These are phyloP conservation scores for Warburgia ugandensis DNA, from an alignment of 164 flowering plant species.

Conservation along the genomic window DNA sequence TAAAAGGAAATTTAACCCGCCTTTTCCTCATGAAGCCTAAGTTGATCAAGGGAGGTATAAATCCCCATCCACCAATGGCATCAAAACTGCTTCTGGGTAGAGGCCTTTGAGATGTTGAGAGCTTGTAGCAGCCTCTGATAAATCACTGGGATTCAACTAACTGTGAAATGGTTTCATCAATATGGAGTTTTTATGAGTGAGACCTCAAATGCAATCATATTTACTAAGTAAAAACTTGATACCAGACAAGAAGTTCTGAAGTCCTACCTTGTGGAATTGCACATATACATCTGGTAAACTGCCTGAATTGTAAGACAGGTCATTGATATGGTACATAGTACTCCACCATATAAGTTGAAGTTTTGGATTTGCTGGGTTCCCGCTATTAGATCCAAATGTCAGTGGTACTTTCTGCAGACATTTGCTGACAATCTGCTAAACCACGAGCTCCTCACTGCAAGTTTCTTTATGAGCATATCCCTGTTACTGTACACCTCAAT, in stretches of 20 bases:
- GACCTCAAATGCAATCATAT: not conserved
- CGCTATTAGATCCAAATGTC: conserved; percentile 11
- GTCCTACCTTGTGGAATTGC: conserved; percentile 75
- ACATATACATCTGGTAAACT: conserved; percentile 80
- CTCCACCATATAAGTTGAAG: conserved; percentile 77
- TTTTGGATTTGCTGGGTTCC: conserved; percentile 24
- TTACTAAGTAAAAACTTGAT: no score
- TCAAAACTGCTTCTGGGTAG: conserved; percentile 25
- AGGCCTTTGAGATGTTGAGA: conserved; percentile 66
- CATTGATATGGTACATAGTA: conserved; percentile 85
- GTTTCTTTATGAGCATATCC: conserved; percentile 94
- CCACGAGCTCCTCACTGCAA: conserved; percentile 77
- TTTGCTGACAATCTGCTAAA: conserved; percentile 47
- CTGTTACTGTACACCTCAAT: conserved; percentile 24
- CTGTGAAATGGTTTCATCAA: conserved; percentile 29
- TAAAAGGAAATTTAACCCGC: conserved; percentile 29
- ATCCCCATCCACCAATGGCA: conserved; percentile 66
- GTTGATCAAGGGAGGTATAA: conserved; percentile 41
- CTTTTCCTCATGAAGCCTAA: conserved; percentile 48
- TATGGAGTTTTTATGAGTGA: not conserved
- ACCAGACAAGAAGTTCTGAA: not conserved
- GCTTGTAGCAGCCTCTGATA: conserved; percentile 47
- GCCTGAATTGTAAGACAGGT: conserved; percentile 55
- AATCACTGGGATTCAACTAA: conserved; percentile 66
- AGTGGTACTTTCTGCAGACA: conserved; percentile 25